Conservation (phyloP, 2,329 filamentous ascomycete species). For the Triangularia setosa region DNA sequence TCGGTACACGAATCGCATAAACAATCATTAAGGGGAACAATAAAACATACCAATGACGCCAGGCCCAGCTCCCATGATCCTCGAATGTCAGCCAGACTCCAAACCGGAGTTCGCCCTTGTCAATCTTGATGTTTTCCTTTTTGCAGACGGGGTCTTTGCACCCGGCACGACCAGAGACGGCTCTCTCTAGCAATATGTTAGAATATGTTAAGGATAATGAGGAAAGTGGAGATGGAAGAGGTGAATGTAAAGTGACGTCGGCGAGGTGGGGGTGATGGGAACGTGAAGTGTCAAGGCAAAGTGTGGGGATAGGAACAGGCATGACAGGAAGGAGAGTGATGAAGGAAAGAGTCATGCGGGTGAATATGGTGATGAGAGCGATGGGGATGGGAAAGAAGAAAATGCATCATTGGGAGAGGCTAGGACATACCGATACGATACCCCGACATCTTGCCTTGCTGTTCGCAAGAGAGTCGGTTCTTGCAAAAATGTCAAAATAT, state of each 20-base stretch:
- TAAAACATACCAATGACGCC: slow-evolving; percentile 76
- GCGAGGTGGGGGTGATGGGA: neutral
- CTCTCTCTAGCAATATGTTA: slow-evolving; percentile 55
- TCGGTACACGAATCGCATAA: neutral
- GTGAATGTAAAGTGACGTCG: neutral
- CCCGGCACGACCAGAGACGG: slow-evolving; percentile 65
- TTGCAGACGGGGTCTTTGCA: slow-evolving; percentile 76
- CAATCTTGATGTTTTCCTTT: slow-evolving; percentile 63
- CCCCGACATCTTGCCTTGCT: slow-evolving; percentile 37
- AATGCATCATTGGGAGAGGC: neutral
- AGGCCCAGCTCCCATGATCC: slow-evolving; percentile 63
- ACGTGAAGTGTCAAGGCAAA: neutral
- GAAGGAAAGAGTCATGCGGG: neutral
- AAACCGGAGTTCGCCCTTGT: slow-evolving; percentile 74
- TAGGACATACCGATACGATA: slow-evolving; percentile 45
- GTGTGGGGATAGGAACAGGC: neutral
- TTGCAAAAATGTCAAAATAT: neutral
- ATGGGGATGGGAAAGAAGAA: neutral
- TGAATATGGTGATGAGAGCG: slow-evolving; percentile 1
- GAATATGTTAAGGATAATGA: neutral
- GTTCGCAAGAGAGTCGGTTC: neutral
- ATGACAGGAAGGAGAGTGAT: neutral
- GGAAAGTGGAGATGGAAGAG: neutral
- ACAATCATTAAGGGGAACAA: neutral
- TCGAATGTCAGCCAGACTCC: slow-evolving; percentile 66